Base-by-base conservation (phyloP, 2,329 filamentous ascomycete species). In the Xylaria hypoxylon region DNA sequence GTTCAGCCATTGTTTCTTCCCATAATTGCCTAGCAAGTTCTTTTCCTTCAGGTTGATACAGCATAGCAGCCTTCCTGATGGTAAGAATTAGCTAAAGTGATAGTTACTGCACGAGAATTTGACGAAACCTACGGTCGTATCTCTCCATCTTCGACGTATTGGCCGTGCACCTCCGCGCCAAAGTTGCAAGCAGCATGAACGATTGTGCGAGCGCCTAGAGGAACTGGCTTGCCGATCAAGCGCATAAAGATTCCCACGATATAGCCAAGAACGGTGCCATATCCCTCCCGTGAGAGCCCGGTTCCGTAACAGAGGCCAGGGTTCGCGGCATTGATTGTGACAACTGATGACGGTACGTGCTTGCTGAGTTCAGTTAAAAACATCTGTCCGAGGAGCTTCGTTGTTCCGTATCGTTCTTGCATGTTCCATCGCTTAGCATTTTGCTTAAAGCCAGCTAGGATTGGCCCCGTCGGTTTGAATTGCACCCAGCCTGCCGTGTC, bases 341-440 rank as follows among this genome's bases (percentile, higher is more conserved):
- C 70, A 0, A 59, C 38, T 1, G 65, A 61, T 1, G 67, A 15
- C 0, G 71, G 68, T 1, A 78, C 71, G 24, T 69, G 72, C 13
- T 72, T 73, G 2, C 60, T 62, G 6, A 79, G 58, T 38, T 76
- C 73, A 24, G 68, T 69, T 2, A 79, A 17, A 60, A 77, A 78
- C 8, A 78, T 59, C 24, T 74, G 72, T 17, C 67, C 70, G 2
- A 78, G 68, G 0, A 75, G 70, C 62, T 78, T 77, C 1, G 73
- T 71, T 1, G 57, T 67, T 0, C 40, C 28, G 45, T 74, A 71
- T 7, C 69, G 59, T n/a, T 74, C 70, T 8, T n/a, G 19, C 24
- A 62, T 42, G 7, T 70, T 59, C 31, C 68, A 73, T 4, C 22
- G 57, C 7, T 26, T 11, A 5, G 51, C 28, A 4, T 33, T 33